These are phyloP conservation scores for Plectosphaerella cucumerina DNA, from an alignment of 2,329 filamentous ascomycete genomes.

Conservation along the genomic window DNA sequence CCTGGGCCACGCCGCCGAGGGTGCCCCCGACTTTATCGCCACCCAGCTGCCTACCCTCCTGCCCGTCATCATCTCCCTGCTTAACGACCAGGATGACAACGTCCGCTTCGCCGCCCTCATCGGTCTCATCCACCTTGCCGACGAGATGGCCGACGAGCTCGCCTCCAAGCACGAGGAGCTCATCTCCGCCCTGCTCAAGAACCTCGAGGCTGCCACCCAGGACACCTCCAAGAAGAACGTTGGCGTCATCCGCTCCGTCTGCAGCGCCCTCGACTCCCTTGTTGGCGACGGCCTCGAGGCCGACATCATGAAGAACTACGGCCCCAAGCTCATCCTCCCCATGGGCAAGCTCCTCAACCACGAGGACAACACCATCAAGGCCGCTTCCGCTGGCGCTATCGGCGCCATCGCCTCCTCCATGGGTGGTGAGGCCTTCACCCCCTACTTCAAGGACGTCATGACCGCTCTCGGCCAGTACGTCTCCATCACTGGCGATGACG, in stretches of 20 bases:
- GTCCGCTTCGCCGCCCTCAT: conserved; percentile 87
- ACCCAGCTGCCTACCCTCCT: conserved; percentile 86
- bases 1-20: conserved; percentile 91
- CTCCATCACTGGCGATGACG: conserved; percentile 80
- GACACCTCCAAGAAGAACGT: conserved; percentile 70
- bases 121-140: conserved; percentile 82
- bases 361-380: conserved; percentile 85
- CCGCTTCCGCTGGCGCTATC: conserved; percentile 80
- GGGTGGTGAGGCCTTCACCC: conserved; percentile 75
- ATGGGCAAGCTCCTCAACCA: conserved; percentile 81
- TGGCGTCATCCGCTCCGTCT: conserved; percentile 83
- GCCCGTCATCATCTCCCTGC: conserved; percentile 76
- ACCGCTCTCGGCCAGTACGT: conserved; percentile 80
- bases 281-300: conserved; percentile 82
- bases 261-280: conserved; percentile 85
- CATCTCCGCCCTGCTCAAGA: conserved; percentile 80
- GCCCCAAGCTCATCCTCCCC: conserved; percentile 76
- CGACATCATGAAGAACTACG: conserved; percentile 77
- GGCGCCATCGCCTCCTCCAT: conserved; percentile 87
- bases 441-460: conserved; percentile 93
- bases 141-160: conserved; percentile 90
- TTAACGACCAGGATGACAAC: conserved; percentile 77
- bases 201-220: conserved; percentile 76
- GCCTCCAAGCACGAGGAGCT: conserved; percentile 79
- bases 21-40: conserved; percentile 93